Evolutionary conservation across 345 rosid species (phyloP).

Genomic region (Arabis hirsuta): DNA sequence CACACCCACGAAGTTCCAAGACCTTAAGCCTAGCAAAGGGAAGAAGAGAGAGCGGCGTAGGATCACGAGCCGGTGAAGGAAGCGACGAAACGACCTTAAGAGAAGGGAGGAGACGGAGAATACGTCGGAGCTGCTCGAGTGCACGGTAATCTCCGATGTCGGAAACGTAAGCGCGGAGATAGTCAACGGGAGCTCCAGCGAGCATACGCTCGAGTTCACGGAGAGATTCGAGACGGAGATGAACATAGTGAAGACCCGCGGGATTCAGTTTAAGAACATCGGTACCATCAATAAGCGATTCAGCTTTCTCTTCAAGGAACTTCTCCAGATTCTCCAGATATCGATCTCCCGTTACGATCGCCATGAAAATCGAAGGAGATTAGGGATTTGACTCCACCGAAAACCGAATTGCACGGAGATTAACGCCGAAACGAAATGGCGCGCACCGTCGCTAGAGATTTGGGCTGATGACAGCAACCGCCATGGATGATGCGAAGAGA

Average conservation of each 20-base stretch:
- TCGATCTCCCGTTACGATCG: constrained; percentile 95
- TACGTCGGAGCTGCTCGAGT: constrained; percentile 90
- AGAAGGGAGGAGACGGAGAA: constrained; percentile 75
- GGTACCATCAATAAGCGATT: constrained; percentile 65
- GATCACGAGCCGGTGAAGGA: constrained; percentile 78
- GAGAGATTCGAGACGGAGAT: constrained; percentile 87
- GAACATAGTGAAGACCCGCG: constrained; percentile 93
- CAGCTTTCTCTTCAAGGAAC: constrained; percentile 83
- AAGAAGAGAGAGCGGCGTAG: constrained; percentile 84
- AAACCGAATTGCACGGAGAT: background rate
- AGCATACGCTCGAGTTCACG: constrained; percentile 84
- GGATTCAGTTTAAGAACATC: constrained; percentile 87
- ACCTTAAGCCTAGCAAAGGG: constrained; percentile 80
- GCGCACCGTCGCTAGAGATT: background rate
- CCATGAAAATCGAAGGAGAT: constrained; percentile 49
- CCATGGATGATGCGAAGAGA: constrained; percentile 40
- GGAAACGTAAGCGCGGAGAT: constrained; percentile 94
- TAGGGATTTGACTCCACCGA: constrained; percentile 7
- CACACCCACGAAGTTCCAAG: constrained; percentile 90
- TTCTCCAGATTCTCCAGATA: constrained; percentile 78
- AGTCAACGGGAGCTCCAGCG: constrained; percentile 91
- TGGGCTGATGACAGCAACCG: background rate
- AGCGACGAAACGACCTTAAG: constrained; percentile 85
- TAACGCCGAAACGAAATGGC: constrained; percentile 8
- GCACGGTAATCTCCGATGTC: constrained; percentile 98